Percentiles rank a stretch among this genome's conserved stretches.
Conservation (phyloP, 2,329 filamentous ascomycete species). For the Penicillium capsulatum region DNA sequence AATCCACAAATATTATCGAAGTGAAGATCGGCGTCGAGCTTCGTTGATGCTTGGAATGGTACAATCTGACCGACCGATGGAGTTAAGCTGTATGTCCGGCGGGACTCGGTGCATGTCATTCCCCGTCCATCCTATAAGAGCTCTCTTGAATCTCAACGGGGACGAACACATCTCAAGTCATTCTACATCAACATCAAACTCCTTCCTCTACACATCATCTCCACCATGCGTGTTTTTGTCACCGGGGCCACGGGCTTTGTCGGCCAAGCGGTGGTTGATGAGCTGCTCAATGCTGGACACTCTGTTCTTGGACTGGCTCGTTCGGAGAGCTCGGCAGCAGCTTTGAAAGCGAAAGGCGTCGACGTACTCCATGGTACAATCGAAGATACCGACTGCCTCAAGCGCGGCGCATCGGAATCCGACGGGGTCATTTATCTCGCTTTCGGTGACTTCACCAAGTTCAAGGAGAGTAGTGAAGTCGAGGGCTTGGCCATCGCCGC, state of each 20-base stretch:
- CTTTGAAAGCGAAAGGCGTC: constrained; percentile 32
- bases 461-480: constrained; percentile 22
- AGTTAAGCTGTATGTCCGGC: too few relatives aligned
- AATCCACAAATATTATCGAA: too few relatives aligned
- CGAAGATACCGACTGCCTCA: constrained; percentile 34
- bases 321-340: constrained; percentile 26
- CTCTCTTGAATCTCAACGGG: too few relatives aligned
- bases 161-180: too few relatives aligned
- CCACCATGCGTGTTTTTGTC: constrained; percentile 18
- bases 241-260: constrained; percentile 47
- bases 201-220: too few relatives aligned
- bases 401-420: constrained; percentile 26
- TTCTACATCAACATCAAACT: too few relatives aligned
- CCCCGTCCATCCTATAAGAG: too few relatives aligned
- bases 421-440: constrained; percentile 44
- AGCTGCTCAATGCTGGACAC: constrained; percentile 40
- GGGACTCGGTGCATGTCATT: too few relatives aligned
- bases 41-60: too few relatives aligned
- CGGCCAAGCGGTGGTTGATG: constrained; percentile 38
- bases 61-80: too few relatives aligned
- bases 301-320: constrained; percentile 43
- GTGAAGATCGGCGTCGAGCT: too few relatives aligned
- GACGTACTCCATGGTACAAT: constrained; percentile 35
- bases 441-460: constrained; percentile 43
- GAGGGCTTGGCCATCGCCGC: constrained; percentile 39